Evolutionary conservation across 805 yeast species (phyloP).

Genomic region (Teunomyces barrocoloradensis): DNA sequence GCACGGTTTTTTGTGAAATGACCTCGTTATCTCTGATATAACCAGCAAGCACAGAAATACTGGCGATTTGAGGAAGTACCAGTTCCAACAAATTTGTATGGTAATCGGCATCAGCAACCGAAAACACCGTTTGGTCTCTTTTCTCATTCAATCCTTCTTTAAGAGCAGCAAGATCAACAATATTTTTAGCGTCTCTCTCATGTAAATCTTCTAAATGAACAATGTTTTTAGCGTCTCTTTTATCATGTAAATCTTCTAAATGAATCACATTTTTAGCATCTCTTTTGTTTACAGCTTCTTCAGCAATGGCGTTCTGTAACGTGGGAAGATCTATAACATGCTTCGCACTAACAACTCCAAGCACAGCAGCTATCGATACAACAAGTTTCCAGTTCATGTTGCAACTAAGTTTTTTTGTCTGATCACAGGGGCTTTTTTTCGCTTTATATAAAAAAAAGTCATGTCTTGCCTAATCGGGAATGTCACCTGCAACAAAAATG

Average conservation of each 20-base stretch:
- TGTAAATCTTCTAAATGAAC: not conserved
- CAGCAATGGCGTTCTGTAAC: not conserved
- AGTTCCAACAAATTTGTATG: conserved; percentile 28
- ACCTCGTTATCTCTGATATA: conserved; percentile 65
- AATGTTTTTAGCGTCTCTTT: conserved; percentile 2
- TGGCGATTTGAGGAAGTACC: conserved; percentile 33
- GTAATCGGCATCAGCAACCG: conserved; percentile 13
- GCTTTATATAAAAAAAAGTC: too few species aligned
- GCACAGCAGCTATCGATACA: not conserved
- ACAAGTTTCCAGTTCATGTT: conserved; percentile 3
- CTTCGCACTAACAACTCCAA: not conserved
- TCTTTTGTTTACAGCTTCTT: conserved; percentile 3
- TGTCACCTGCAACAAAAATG: too few species aligned
- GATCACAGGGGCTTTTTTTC: not conserved
- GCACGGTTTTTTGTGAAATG: conserved; percentile 48
- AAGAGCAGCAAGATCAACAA: conserved; percentile 4
- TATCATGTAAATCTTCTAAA: not conserved
- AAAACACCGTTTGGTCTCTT: conserved; percentile 12
- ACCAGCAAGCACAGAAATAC: conserved; percentile 60
- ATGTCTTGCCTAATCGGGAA: too few species aligned
- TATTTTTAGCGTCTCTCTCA: conserved; percentile 8
- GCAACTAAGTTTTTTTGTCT: too few species aligned
- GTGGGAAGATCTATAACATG: not conserved
- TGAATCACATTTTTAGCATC: conserved; percentile 8
- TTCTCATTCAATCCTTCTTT: not conserved